Conservation (phyloP, 1,139 yeast genomes). For the Suhomyces wounanorum region DNA sequence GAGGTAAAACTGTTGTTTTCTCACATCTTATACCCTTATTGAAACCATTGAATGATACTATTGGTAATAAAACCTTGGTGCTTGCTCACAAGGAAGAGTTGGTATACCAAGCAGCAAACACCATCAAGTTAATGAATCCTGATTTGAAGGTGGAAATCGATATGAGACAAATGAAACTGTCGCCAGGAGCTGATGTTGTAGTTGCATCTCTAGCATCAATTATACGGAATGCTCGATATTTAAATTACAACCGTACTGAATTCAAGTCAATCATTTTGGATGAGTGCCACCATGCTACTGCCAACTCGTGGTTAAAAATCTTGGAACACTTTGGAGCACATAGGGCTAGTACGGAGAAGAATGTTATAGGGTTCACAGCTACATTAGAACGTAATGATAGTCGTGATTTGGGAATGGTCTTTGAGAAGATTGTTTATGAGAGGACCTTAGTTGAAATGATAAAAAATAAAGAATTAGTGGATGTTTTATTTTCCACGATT, state of each 20-base stretch:
- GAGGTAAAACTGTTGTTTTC: conserved; percentile 90
- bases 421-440: conserved; percentile 78
- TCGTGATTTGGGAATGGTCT: conserved; percentile 54
- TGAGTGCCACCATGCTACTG: conserved; percentile 93
- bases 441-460: conserved; percentile 70
- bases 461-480: conserved; percentile 65
- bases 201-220: conserved; percentile 80
- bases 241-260: conserved; percentile 54
- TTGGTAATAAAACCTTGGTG: conserved; percentile 58
- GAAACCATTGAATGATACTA: conserved; percentile 26
- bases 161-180: conserved; percentile 56
- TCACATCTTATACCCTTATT: conserved; percentile 61
- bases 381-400: conserved; percentile 73
- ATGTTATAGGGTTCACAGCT: conserved; percentile 86
- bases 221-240: conserved; percentile 49
- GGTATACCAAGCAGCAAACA: conserved; percentile 65
- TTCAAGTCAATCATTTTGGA: conserved; percentile 79
- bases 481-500: conserved; percentile 66
- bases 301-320: conserved; percentile 62
- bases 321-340: conserved; percentile 60
- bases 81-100: conserved; percentile 84
- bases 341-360: conserved; percentile 41
- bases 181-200: conserved; percentile 57
- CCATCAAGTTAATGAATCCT: conserved; percentile 54
- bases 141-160: conserved; percentile 63